Evolutionary conservation across 2,329 filamentous ascomycete species (phyloP).

Genomic region (Chaetomiaceae sp.): DNA sequence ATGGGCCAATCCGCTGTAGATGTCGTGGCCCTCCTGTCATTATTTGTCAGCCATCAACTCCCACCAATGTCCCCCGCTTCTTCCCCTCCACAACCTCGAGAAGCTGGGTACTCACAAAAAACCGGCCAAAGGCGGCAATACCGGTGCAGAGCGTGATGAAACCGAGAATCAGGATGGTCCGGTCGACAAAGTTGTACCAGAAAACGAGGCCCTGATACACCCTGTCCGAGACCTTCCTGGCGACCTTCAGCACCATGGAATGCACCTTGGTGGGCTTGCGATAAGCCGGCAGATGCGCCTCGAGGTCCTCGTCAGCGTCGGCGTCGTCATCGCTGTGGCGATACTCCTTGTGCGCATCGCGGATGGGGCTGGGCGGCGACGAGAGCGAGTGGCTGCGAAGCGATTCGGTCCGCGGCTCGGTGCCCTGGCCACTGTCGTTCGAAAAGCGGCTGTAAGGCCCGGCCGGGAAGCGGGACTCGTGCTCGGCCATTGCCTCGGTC

Average conservation of each 20-base stretch:
- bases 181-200: constrained; percentile 65
- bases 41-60: constrained; percentile 10
- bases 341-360: constrained; percentile 42
- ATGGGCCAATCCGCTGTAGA: constrained; percentile 86
- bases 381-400: constrained; percentile 62
- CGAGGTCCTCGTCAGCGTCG: constrained; percentile 43
- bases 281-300: constrained; percentile 35
- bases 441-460: constrained; percentile 52
- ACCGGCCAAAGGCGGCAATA: constrained; percentile 70
- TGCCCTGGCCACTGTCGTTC: constrained; percentile 69
- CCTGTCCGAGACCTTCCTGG: constrained; percentile 50
- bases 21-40: constrained; percentile 54
- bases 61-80: neutral
- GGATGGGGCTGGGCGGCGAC: constrained; percentile 40
- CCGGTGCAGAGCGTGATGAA: constrained; percentile 70
- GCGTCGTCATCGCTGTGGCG: constrained; percentile 43
- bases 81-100: neutral
- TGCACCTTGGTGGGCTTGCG: constrained; percentile 45
- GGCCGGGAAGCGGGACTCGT: constrained; percentile 40
- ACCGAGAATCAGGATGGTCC: constrained; percentile 71
- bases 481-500: constrained; percentile 48
- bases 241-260: constrained; percentile 50
- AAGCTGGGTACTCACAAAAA: constrained; percentile 70
- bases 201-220: constrained; percentile 55
- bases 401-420: constrained; percentile 63